Percentiles rank a stretch among this genome's conserved stretches.
Conservation (phyloP, 208 protist species). For the Trypanosoma lewisi region DNA sequence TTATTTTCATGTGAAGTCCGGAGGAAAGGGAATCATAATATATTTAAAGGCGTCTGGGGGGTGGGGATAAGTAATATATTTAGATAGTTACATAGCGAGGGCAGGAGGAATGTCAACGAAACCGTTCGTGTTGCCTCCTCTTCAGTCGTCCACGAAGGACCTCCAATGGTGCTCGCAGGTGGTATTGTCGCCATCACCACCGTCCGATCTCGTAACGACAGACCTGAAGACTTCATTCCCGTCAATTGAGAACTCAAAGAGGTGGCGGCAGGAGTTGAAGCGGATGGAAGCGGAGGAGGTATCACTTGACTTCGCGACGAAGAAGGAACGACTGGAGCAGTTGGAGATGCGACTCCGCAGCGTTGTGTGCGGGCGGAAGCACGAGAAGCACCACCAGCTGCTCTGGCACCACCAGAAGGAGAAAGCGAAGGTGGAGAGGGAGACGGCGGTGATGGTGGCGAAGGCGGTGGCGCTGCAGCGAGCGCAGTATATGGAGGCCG, state of each 20-base stretch:
- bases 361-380: slow-evolving; percentile 18
- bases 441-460: not conserved
- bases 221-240: not conserved
- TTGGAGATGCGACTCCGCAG: slow-evolving; percentile 15
- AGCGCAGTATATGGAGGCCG: slow-evolving; percentile 13
- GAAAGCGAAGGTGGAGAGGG: slow-evolving; percentile 13
- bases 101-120: slow-evolving; percentile 9
- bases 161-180: slow-evolving; percentile 12
- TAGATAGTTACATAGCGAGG: not conserved
- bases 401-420: slow-evolving; percentile 29
- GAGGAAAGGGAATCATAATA: not conserved
- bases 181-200: not conserved
- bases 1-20: not conserved
- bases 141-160: slow-evolving; percentile 1
- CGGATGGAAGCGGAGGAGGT: not conserved
- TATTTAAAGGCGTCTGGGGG: not conserved
- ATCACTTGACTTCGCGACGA: slow-evolving; percentile 1
- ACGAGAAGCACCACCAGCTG: slow-evolving; percentile 27
- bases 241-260: not conserved
- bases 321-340: not conserved
- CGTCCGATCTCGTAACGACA: not conserved
- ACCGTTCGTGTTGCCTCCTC: slow-evolving; percentile 19
- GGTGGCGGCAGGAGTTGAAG: slow-evolving; percentile 3
- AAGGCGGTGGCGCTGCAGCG: slow-evolving; percentile 11
- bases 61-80: not conserved